Percentiles rank a stretch among this genome's conserved stretches.
These are phyloP conservation scores for Alternaria atra DNA, from an alignment of 2,329 filamentous ascomycete species.

Conservation along the genomic window DNA sequence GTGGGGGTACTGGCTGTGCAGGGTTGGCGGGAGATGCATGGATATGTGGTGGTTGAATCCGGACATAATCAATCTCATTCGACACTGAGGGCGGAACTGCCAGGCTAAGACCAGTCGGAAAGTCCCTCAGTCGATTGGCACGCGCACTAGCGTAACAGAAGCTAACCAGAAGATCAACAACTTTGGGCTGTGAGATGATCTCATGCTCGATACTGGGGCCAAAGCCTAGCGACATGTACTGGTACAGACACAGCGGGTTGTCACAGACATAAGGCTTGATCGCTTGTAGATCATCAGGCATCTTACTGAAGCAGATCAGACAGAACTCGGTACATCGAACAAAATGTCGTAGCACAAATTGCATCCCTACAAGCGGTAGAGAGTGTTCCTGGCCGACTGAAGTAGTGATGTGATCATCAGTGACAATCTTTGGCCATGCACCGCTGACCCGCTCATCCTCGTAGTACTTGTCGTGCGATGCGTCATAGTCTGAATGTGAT, in stretches of 20 bases:
- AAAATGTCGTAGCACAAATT: constrained; percentile 80
- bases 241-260: constrained; percentile 78
- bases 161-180: constrained; percentile 84
- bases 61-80: constrained; percentile 27
- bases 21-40: neutral
- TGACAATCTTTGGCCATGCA: constrained; percentile 57
- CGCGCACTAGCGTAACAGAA: constrained; percentile 75
- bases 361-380: constrained; percentile 69
- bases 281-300: constrained; percentile 71
- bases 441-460: constrained; percentile 43
- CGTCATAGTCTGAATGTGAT: constrained; percentile 31
- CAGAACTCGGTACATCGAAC: constrained; percentile 87
- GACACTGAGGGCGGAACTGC: constrained; percentile 56
- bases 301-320: constrained; percentile 79
- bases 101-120: constrained; percentile 66
- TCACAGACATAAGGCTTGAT: constrained; percentile 81
- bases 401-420: constrained; percentile 60
- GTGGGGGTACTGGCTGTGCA: neutral
- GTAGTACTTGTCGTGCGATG: constrained; percentile 53
- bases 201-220: constrained; percentile 88
- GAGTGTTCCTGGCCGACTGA: constrained; percentile 52
- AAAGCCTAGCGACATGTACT: constrained; percentile 87
- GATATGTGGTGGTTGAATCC: neutral
- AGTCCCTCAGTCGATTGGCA: constrained; percentile 57
- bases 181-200: constrained; percentile 78